Evolutionary conservation across 257 asterid species (phyloP), one percentile per base, ranked within the genome.

Genomic region (Datura wrightii): DNA sequence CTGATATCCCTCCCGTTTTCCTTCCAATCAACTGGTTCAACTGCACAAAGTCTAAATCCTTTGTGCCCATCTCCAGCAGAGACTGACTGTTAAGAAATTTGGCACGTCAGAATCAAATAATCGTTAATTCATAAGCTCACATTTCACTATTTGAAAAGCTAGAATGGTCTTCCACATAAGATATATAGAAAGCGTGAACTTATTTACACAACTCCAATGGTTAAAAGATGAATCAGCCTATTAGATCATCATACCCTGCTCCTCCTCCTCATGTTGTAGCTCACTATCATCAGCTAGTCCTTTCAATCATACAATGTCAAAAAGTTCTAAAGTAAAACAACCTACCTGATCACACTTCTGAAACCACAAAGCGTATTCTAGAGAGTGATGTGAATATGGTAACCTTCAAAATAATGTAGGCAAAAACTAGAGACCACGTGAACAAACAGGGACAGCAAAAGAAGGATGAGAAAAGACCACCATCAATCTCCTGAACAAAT

Each of bases 1-100:
- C 92, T 6, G 98, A 95, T 85, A 97, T 94, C 72, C 99, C 99
- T 46, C 99, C 98, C 83, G 98, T 97, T 93, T 97, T 97, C 87
- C 98, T 92, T 86, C 99, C 99, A 84, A 97, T 94, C 87, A 95
- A 90, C 89, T 92, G 99, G 86, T 94, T 97, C 90, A 97, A 87
- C 85, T 95, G 97, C 70, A 97, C 99, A 86, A 97, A 97, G 79
- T 97, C 96, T 92, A 95, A 70, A 88, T 97, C 98, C 86, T 95
- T 92, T 36, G 99, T 95, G 52, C 99, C 99, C 99, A 97, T 97
- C 93, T 97, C 99, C 91, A 89, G 94, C 87, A 97, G 89, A 19
- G 99, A 94, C 87, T 95, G 99, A 89, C 99, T 97, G 93, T 91
- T 87, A 67, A 89, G 82, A 86, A 80, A 88, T 60, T 72, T 53